Evolutionary conservation across 1,139 yeast genomes (phyloP).

Genomic region (Diutina pseudorugosa): DNA sequence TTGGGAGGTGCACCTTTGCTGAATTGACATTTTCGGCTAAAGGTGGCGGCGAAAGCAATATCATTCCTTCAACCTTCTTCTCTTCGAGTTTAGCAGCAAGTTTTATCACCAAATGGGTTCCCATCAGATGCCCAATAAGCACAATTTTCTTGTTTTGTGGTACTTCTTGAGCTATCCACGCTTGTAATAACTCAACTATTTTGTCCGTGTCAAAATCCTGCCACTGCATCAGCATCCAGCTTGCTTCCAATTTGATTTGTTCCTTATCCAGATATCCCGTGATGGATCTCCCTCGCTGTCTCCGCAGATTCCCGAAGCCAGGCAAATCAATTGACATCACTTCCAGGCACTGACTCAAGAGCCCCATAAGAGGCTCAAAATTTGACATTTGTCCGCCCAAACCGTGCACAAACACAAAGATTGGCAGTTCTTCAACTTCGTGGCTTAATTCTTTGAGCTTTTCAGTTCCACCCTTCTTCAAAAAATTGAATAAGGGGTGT

Average conservation of each 20-base stretch:
- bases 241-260: constrained; percentile 16
- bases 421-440: constrained; percentile 39
- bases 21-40: constrained; percentile 1
- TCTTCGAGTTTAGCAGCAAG: constrained; percentile 31
- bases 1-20: constrained; percentile 8
- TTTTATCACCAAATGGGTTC: constrained; percentile 43
- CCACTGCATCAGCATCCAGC: constrained; percentile 24
- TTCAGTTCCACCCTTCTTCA: constrained; percentile 20
- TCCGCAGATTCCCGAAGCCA: constrained; percentile 53
- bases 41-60: constrained; percentile 46
- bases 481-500: constrained; percentile 40
- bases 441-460: constrained; percentile 12
- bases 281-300: constrained; percentile 6
- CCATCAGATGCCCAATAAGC: constrained; percentile 68
- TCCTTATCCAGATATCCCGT: constrained; percentile 16
- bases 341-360: constrained; percentile 55
- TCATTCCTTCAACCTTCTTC: constrained; percentile 30
- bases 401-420: constrained; percentile 56
- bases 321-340: constrained; percentile 58
- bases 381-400: constrained; percentile 71
- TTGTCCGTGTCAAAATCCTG: constrained; percentile 35
- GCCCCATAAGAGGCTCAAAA: constrained; percentile 53
- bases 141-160: constrained; percentile 38
- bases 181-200: constrained; percentile 33
- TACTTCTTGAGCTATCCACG: constrained; percentile 26